These are phyloP conservation scores for Kwoniella mangroviensis DNA, from an alignment of 768 basidiomycete species.

Conservation along the genomic window DNA sequence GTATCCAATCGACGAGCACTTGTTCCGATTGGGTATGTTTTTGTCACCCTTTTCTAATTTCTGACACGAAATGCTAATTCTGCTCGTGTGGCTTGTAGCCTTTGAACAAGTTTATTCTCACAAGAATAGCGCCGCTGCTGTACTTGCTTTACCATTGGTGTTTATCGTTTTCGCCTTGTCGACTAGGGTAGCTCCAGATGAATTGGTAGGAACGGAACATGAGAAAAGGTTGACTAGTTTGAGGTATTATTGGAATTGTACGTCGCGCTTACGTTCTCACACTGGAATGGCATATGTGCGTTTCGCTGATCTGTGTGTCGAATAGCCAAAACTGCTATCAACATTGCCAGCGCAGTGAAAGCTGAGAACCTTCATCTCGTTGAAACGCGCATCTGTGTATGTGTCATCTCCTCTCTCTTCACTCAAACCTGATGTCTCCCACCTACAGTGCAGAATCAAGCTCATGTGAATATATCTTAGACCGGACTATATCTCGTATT, in stretches of 20 bases:
- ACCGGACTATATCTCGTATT: conserved; percentile 69
- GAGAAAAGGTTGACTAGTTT: conserved; percentile 76
- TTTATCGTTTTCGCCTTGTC: conserved; percentile 91
- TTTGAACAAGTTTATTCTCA: conserved; percentile 65
- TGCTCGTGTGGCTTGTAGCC: conserved; percentile 56
- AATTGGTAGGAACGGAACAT: conserved; percentile 76
- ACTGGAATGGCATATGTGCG: background rate
- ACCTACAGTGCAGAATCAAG: background rate
- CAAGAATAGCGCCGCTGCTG: conserved; percentile 30
- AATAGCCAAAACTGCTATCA: conserved; percentile 79
- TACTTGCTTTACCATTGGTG: conserved; percentile 71
- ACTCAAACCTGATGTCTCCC: background rate
- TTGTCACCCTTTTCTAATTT: no score
- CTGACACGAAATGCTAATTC: no score
- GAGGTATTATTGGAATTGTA: conserved; percentile 94
- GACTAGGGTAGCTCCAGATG: conserved; percentile 81
- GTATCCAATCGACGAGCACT: conserved; percentile 78
- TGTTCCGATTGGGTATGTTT: conserved; percentile 43
- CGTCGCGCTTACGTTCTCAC: conserved; percentile 55
- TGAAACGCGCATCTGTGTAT: conserved; percentile 77
- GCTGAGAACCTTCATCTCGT: conserved; percentile 91
- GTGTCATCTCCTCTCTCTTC: background rate
- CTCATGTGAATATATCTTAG: conserved; percentile 51
- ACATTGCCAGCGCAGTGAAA: conserved; percentile 91
- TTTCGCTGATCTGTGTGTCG: background rate